Conservation (phyloP, 176 grass and related monocot genomes). For the Phoenix dactylifera region DNA sequence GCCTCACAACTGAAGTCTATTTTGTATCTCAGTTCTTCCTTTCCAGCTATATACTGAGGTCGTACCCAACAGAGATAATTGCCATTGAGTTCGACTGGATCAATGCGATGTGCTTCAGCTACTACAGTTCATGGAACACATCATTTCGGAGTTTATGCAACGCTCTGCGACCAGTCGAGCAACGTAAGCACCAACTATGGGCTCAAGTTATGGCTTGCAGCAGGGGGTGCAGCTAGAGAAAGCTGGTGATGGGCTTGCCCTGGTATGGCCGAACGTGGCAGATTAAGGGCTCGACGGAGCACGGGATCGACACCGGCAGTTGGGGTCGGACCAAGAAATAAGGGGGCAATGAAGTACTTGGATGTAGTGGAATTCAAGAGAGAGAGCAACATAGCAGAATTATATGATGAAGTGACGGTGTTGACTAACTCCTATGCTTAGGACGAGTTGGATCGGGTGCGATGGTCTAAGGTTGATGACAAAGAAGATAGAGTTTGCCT, state of each 20-base stretch:
- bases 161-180: neutral
- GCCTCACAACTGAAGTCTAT: neutral
- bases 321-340: neutral
- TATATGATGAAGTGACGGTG: neutral
- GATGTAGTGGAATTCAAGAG: neutral
- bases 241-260: slow-evolving; percentile 4
- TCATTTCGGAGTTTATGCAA: neutral
- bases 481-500: slow-evolving; percentile 1
- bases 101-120: slow-evolving; percentile 9
- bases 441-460: neutral
- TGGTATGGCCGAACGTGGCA: slow-evolving; percentile 3
- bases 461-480: neutral
- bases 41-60: neutral
- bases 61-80: slow-evolving; percentile 1
- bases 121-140: neutral
- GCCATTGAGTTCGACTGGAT: slow-evolving; percentile 3
- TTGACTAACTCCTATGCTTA: neutral
- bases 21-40: neutral
- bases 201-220: neutral
- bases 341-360: neutral
- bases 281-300: neutral
- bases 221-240: neutral
- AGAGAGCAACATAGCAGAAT: neutral
- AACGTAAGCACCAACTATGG: slow-evolving; percentile 8
- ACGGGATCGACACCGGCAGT: neutral